These are phyloP conservation scores for Fusarium solani-melongenae DNA, from an alignment of 2,329 filamentous ascomycete genomes.

Conservation along the genomic window DNA sequence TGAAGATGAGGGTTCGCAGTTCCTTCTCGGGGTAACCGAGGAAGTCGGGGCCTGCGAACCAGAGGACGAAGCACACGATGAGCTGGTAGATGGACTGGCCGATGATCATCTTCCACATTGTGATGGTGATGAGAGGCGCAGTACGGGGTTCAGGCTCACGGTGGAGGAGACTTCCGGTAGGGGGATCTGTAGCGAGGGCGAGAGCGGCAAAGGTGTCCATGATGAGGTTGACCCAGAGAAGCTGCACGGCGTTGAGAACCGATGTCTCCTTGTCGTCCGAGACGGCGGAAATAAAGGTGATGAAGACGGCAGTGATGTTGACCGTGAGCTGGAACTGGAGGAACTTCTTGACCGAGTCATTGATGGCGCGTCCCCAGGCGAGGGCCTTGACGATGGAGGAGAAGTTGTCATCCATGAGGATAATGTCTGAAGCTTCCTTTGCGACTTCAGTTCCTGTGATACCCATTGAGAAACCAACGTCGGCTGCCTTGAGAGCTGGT, in stretches of 20 bases:
- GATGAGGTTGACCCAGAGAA: conserved; percentile 77
- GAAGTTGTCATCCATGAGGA: conserved; percentile 75
- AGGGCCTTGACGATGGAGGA: conserved; percentile 73
- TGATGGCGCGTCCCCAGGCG: conserved; percentile 74
- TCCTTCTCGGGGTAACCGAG: conserved; percentile 61
- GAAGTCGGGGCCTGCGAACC: conserved; percentile 69
- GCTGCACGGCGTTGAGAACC: conserved; percentile 73
- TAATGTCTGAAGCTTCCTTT: conserved; percentile 74
- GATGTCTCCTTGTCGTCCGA: conserved; percentile 63
- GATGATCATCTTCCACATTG: conserved; percentile 75
- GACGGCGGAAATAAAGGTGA: conserved; percentile 73
- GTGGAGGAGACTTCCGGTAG: conserved; percentile 66
- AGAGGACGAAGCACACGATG: conserved; percentile 65
- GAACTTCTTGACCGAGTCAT: conserved; percentile 76
- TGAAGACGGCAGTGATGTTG: conserved; percentile 74
- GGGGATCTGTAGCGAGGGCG: conserved; percentile 72
- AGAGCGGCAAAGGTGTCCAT: conserved; percentile 76
- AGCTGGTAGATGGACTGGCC: conserved; percentile 71
- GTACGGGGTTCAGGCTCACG: conserved; percentile 68
- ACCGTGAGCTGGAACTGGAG: conserved; percentile 77
- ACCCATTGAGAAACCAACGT: conserved; percentile 76
- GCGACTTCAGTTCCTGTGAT: conserved; percentile 73
- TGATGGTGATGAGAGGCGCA: conserved; percentile 77
- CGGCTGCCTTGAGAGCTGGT: conserved; percentile 72
- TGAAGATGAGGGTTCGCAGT: conserved; percentile 69